Percentiles rank a stretch among this genome's conserved stretches.
Conservation (phyloP, 345 rosid genomes). For the Melaleuca quinquenervia region DNA sequence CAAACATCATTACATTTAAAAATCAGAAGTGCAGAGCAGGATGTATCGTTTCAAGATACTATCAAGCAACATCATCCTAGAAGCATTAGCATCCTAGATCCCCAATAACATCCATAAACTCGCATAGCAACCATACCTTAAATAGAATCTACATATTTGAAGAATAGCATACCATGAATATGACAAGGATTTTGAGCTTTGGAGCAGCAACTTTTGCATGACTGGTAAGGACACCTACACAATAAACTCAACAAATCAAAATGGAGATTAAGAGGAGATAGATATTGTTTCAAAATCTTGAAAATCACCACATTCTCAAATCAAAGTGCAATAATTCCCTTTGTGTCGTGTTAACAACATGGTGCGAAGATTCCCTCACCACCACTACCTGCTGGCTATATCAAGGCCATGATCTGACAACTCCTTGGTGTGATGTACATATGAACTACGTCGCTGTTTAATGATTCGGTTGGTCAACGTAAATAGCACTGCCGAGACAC, state of each 20-base stretch:
- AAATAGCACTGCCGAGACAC: neutral
- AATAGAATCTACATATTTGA: neutral
- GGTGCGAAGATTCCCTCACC: neutral
- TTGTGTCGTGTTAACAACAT: neutral
- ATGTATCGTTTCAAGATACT: neutral
- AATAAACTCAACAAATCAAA: neutral
- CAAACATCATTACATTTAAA: neutral
- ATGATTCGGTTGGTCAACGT: neutral
- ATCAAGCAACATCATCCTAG: neutral
- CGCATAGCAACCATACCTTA: neutral
- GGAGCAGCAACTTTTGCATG: constrained; percentile 94
- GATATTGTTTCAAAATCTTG: neutral
- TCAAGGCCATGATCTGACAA: neutral
- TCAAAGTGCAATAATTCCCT: neutral
- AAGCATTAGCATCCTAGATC: neutral
- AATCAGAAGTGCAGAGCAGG: neutral
- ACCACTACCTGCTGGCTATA: neutral
- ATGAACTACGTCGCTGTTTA: neutral
- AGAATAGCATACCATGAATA: constrained; percentile 65
- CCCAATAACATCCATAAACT: neutral
- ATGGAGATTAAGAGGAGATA: neutral
- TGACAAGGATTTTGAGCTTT: constrained; percentile 92
- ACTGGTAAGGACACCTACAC: constrained; percentile 87
- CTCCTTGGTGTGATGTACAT: neutral
- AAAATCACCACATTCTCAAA: neutral